Conservation (phyloP, 2,329 filamentous ascomycete genomes). For the Alternaria viburni region DNA sequence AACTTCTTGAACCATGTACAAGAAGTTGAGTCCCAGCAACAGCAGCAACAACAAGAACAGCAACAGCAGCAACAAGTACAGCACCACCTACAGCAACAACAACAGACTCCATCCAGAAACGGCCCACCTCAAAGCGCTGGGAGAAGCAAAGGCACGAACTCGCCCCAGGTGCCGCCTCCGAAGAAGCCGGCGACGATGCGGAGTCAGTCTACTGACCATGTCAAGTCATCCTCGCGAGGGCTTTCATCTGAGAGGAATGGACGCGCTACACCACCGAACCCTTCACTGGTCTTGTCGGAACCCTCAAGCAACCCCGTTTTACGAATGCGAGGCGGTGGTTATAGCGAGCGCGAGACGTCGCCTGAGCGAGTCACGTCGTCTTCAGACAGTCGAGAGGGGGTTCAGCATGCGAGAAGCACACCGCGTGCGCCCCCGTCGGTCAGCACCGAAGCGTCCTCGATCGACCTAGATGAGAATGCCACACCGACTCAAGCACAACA, state of each 20-base stretch:
- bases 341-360: slow-evolving; percentile 35
- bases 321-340: slow-evolving; percentile 23
- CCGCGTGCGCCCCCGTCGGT: slow-evolving; percentile 34
- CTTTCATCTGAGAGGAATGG: slow-evolving; percentile 43
- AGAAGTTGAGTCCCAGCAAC: slow-evolving; percentile 19
- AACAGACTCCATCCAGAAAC: slow-evolving; percentile 31
- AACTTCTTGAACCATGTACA: slow-evolving; percentile 34
- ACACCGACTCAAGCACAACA: slow-evolving; percentile 46
- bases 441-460: slow-evolving; percentile 25
- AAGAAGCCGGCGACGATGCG: slow-evolving; percentile 35
- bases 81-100: slow-evolving; percentile 12
- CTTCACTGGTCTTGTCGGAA: slow-evolving; percentile 30
- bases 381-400: slow-evolving; percentile 39
- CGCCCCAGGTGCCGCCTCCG: slow-evolving; percentile 30
- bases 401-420: slow-evolving; percentile 23
- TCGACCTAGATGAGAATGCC: slow-evolving; percentile 40
- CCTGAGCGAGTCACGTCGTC: slow-evolving; percentile 39
- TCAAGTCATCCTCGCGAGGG: slow-evolving; percentile 35
- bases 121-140: slow-evolving; percentile 30
- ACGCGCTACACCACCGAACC: slow-evolving; percentile 39
- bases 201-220: slow-evolving; percentile 40
- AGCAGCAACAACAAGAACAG: slow-evolving; percentile 3
- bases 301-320: slow-evolving; percentile 25
- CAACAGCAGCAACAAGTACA: not conserved
- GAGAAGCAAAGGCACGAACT: slow-evolving; percentile 38